A percentile compares a stretch with the other conserved stretches of the same genome.
Conservation (phyloP, 2,329 filamentous ascomycete genomes). For the Phyllosticta ampelicida region DNA sequence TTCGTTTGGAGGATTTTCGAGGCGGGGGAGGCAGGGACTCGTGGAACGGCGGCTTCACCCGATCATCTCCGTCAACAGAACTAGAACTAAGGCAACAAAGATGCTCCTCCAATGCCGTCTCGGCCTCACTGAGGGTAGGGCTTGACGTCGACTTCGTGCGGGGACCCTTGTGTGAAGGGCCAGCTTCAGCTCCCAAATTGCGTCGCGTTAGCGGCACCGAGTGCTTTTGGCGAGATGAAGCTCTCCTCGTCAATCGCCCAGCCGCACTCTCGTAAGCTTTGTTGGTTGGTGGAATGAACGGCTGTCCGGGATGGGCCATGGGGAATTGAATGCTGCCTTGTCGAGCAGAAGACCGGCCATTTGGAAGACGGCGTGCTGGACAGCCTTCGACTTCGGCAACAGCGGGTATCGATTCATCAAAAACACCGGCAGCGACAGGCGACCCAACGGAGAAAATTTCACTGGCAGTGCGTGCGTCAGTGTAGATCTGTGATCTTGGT, state of each 20-base stretch:
- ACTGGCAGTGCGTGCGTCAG: slow-evolving; percentile 13
- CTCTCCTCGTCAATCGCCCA: not conserved
- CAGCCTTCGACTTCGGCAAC: slow-evolving; percentile 1
- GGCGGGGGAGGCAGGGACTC: not conserved
- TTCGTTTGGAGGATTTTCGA: not conserved
- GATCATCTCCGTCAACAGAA: not conserved
- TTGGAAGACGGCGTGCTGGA: not conserved
- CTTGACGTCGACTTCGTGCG: slow-evolving; percentile 18
- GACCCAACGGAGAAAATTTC: slow-evolving; percentile 15
- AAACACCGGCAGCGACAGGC: slow-evolving; percentile 19
- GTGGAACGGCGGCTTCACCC: not conserved
- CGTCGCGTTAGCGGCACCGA: not conserved
- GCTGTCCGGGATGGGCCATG: not conserved
- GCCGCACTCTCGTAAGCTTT: not conserved
- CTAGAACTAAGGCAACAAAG: not conserved
- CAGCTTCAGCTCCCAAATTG: not conserved
- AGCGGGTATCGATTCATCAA: slow-evolving; percentile 14
- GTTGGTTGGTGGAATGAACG: not conserved
- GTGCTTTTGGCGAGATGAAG: not conserved
- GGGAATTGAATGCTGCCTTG: slow-evolving; percentile 3
- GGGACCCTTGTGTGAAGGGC: slow-evolving; percentile 4
- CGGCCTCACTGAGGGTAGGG: slow-evolving; percentile 39
- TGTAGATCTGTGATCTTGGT: slow-evolving; percentile 11
- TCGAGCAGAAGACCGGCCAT: not conserved
- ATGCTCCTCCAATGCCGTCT: slow-evolving; percentile 22